Conservation (phyloP, 805 yeast species). For the Yamadazyma sp. region DNA sequence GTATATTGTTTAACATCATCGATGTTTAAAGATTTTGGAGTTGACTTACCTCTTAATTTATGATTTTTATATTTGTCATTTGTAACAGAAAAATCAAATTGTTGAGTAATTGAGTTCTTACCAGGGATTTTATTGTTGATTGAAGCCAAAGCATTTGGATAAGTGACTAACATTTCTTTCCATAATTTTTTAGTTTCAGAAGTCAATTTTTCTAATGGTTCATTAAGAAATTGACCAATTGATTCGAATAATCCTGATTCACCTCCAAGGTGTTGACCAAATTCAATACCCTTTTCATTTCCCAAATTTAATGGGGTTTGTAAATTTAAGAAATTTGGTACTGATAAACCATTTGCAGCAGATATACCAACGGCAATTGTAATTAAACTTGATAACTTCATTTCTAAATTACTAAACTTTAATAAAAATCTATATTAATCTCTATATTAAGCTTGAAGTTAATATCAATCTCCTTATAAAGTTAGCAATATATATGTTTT, state of each 20-base stretch:
- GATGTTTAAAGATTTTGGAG: conserved; percentile 69
- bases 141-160: conserved; percentile 53
- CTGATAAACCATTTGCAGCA: conserved; percentile 18
- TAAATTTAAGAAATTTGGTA: conserved; percentile 16
- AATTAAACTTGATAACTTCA: conserved; percentile 12
- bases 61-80: conserved; percentile 44
- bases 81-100: conserved; percentile 34
- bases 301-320: conserved; percentile 11
- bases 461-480: too few species aligned
- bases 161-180: conserved; percentile 60
- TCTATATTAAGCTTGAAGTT: too few species aligned
- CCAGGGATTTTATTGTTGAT: conserved; percentile 58
- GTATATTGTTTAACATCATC: conserved; percentile 81
- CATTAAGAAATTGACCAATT: conserved; percentile 50
- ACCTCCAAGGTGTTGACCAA: too few species aligned
- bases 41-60: conserved; percentile 55
- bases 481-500: too few species aligned
- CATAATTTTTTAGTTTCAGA: conserved; percentile 50
- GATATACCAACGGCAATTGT: conserved; percentile 16
- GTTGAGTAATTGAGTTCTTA: conserved; percentile 33
- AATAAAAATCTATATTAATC: too few species aligned
- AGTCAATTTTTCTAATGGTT: conserved; percentile 49
- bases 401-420: too few species aligned
- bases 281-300: conserved; percentile 4
- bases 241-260: too few species aligned